phyloP scores from a whole-genome alignment of 2,329 filamentous ascomycete genomes.

The Beauveria australis region DNA sequence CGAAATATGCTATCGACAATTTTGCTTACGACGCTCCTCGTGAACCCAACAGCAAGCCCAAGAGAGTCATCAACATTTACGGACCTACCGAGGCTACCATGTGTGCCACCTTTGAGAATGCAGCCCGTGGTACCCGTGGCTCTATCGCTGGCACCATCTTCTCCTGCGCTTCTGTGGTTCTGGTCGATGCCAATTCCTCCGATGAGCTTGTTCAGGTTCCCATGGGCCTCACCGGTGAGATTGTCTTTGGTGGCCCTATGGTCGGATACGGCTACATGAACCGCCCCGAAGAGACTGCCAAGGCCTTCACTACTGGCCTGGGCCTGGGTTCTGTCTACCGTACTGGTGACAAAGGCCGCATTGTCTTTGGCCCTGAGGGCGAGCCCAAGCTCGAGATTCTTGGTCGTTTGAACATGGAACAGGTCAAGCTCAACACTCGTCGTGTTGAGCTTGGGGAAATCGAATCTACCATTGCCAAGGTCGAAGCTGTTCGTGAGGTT shows the following conservation, averaged over 20 bases:
- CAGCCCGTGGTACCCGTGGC: conserved; percentile 2
- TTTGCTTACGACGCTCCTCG: conserved; percentile 7
- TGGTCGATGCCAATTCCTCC: conserved; percentile 7
- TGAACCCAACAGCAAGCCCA: conserved; percentile 2
- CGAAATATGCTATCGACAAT: conserved; percentile 10
- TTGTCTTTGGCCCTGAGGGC: conserved; percentile 4
- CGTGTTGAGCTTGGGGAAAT: conserved; percentile 10
- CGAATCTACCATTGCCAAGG: conserved; percentile 5
- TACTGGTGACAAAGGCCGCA: conserved; percentile 9
- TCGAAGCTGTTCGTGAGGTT: conserved; percentile 24
- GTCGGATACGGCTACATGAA: conserved; percentile 12
- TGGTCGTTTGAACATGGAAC: conserved; percentile 9
- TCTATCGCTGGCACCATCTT: conserved; percentile 7
- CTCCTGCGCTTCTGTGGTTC: conserved; percentile 5
- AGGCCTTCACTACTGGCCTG: conserved; percentile 1
- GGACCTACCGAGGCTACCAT: conserved; percentile 12
- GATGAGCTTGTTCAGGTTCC: conserved; percentile 5
- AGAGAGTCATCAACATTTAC: conserved; percentile 10
- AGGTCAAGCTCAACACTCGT: conserved; percentile 10
- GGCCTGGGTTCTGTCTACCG: conserved; percentile 4
- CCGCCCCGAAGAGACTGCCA: conserved; percentile 8
- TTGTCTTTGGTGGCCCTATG: conserved; percentile 20
- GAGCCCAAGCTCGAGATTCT: conserved; percentile 10
- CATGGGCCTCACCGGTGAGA: conserved; percentile 9
- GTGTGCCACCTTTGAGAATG: conserved; percentile 6